Evolutionary conservation across 352 stramenopile genomes (phyloP).

Genomic region (Globisporangium nodosum): DNA sequence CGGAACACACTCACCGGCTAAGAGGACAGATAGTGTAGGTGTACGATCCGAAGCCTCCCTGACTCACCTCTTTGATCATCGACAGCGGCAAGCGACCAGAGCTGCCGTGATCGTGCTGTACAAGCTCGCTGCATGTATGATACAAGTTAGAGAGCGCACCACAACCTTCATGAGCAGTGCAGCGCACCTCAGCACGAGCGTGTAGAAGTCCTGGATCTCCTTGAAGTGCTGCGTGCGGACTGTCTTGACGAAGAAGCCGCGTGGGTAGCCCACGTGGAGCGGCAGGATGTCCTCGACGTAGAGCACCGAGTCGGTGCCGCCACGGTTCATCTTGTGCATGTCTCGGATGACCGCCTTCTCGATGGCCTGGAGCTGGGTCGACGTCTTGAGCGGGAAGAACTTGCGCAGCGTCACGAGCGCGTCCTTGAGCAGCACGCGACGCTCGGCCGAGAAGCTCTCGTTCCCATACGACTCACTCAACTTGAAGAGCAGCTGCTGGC

Average conservation of each 20-base stretch:
- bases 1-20: no score
- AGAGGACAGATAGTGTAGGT: no score
- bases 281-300: conserved; percentile 74
- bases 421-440: conserved; percentile 64
- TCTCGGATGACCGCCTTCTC: conserved; percentile 74
- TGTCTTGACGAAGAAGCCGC: conserved; percentile 74
- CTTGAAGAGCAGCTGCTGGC: conserved; percentile 35
- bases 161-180: neutral
- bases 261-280: conserved; percentile 31
- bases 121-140: conserved; percentile 35
- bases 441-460: conserved; percentile 48
- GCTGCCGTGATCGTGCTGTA: conserved; percentile 36
- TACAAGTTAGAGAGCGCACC: neutral
- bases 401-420: conserved; percentile 64
- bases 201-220: conserved; percentile 79
- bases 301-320: conserved; percentile 61
- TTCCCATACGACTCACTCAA: conserved; percentile 48
- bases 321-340: conserved; percentile 75
- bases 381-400: conserved; percentile 77
- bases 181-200: conserved; percentile 38
- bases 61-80: conserved; percentile 21
- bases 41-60: no score
- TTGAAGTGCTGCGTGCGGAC: conserved; percentile 80
- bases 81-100: conserved; percentile 40
- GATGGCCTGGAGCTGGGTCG: conserved; percentile 60